Conservation (phyloP, 345 rosid genomes). For the Melaleuca alternifolia region DNA sequence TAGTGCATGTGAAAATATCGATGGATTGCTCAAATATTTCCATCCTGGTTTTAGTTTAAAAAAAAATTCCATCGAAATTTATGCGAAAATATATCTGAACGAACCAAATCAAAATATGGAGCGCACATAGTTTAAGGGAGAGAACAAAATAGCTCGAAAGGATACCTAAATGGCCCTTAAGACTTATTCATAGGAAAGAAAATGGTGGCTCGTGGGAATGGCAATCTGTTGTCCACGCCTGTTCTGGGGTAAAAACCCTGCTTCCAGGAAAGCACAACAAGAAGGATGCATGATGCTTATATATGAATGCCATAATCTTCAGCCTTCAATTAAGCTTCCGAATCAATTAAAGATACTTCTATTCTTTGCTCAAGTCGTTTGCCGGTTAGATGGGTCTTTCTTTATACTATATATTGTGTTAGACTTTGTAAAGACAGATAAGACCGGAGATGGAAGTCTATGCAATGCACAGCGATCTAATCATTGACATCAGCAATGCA, state of each 20-base stretch:
- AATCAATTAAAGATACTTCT: background rate
- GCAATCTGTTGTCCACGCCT: background rate
- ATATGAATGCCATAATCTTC: background rate
- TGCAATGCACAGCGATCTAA: slow-evolving; percentile 49
- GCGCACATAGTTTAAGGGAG: background rate
- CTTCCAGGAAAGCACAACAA: background rate
- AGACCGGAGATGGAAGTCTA: slow-evolving; percentile 66
- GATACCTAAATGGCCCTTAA: background rate
- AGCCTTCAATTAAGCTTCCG: background rate
- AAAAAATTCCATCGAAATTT: background rate
- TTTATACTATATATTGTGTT: background rate
- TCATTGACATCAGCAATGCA: slow-evolving; percentile 59
- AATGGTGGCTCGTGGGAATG: background rate
- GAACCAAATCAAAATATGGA: background rate
- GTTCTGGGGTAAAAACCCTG: background rate
- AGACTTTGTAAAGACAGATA: slow-evolving; percentile 49
- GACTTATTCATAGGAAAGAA: background rate
- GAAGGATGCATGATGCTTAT: background rate
- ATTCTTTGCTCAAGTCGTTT: background rate
- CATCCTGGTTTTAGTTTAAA: background rate
- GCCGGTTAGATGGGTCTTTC: background rate
- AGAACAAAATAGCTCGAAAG: background rate
- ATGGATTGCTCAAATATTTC: no score
- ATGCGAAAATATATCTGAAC: background rate
- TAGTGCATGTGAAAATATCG: no score